Evolutionary conservation across 768 basidiomycete genomes (phyloP).

Genomic region (Trametes elegans): DNA sequence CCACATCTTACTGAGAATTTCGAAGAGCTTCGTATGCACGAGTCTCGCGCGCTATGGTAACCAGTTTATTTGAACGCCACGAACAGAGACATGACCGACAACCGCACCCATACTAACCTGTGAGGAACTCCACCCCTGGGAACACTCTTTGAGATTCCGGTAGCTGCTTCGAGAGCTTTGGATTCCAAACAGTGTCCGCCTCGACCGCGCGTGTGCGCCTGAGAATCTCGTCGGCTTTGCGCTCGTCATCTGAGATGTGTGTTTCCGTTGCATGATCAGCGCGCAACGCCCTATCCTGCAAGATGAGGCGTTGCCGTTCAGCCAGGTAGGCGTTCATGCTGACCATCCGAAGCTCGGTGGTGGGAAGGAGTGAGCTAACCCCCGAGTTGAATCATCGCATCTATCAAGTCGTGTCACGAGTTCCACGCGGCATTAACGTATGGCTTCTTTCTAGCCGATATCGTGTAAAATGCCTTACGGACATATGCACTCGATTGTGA

Average conservation of each 20-base stretch:
- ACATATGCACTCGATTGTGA: too few species aligned
- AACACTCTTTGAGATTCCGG: conserved; percentile 55
- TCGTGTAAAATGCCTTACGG: too few species aligned
- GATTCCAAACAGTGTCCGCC: conserved; percentile 53
- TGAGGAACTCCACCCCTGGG: conserved; percentile 78
- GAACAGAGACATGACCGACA: not conserved
- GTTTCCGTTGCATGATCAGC: conserved; percentile 11
- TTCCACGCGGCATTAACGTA: too few species aligned
- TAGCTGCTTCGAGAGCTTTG: conserved; percentile 30
- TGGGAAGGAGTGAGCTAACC: too few species aligned
- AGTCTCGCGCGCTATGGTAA: conserved; percentile 29
- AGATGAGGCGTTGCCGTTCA: conserved; percentile 20
- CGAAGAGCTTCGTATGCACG: conserved; percentile 57
- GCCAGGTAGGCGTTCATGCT: conserved; percentile 16
- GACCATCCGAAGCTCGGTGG: not conserved
- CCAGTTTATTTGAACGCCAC: not conserved
- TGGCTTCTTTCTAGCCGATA: too few species aligned
- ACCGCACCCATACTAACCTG: conserved; percentile 40
- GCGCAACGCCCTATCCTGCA: conserved; percentile 22
- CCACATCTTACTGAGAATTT: conserved; percentile 56
- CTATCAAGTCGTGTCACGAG: too few species aligned
- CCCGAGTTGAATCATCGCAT: too few species aligned
- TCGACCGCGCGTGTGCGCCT: conserved; percentile 54
- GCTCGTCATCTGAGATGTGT: conserved; percentile 21
- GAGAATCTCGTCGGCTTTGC: conserved; percentile 58